These are phyloP conservation scores for Chytridium lagenaria DNA, from an alignment of 371 early-diverging fungal genomes.

Conservation along the genomic window DNA sequence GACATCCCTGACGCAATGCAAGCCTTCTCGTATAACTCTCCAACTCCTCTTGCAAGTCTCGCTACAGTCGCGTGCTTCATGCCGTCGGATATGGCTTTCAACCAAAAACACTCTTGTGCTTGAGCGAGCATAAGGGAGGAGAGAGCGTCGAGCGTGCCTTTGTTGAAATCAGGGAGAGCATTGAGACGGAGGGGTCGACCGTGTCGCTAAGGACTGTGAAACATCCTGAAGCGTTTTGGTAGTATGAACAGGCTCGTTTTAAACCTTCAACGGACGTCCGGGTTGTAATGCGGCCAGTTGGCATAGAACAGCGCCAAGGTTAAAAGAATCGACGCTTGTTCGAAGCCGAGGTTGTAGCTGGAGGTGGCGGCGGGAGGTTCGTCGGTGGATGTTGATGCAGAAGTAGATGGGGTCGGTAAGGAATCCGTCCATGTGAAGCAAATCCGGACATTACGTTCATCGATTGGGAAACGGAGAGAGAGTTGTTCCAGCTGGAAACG, in stretches of 20 bases:
- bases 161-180: slow-evolving; percentile 48
- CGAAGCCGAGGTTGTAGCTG: slow-evolving; percentile 78
- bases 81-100: slow-evolving; percentile 75
- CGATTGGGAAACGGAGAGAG: slow-evolving; percentile 82
- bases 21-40: slow-evolving; percentile 73
- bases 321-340: slow-evolving; percentile 84
- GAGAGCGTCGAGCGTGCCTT: slow-evolving; percentile 64
- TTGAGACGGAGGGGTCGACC: slow-evolving; percentile 50
- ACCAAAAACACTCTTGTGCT: slow-evolving; percentile 89
- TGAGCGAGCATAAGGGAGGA: slow-evolving; percentile 83
- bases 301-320: slow-evolving; percentile 83
- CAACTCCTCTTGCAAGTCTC: slow-evolving; percentile 73
- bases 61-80: slow-evolving; percentile 78
- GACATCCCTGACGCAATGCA: slow-evolving; percentile 58
- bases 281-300: slow-evolving; percentile 73
- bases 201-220: slow-evolving; percentile 68
- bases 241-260: slow-evolving; percentile 74
- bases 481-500: slow-evolving; percentile 85
- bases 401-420: background rate
- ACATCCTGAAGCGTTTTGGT: slow-evolving; percentile 76
- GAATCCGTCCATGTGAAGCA: slow-evolving; percentile 48
- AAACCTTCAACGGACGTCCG: slow-evolving; percentile 71
- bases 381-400: too few species aligned
- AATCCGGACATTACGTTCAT: slow-evolving; percentile 58
- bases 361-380: too few species aligned